Evolutionary conservation across 2,329 filamentous ascomycete genomes (phyloP).

Genomic region (Byssoonygena ceratinophila): DNA sequence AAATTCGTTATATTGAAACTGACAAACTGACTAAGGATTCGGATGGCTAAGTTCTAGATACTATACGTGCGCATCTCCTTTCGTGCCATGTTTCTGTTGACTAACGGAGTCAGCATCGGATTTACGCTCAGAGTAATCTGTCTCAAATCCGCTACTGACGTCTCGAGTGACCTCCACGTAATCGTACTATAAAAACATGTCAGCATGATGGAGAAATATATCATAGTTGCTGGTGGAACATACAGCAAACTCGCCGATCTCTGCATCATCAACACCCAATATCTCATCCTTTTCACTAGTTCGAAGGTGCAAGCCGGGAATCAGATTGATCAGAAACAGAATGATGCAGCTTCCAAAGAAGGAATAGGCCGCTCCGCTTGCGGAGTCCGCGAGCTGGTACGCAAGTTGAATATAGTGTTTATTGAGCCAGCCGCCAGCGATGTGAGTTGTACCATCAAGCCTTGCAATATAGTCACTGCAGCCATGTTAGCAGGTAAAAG

Average conservation of each 20-base stretch:
- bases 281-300: slow-evolving; percentile 68
- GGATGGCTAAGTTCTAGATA: too few species aligned
- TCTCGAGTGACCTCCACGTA: slow-evolving; percentile 76
- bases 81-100: neutral
- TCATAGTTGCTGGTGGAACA: slow-evolving; percentile 23
- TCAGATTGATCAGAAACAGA: slow-evolving; percentile 66
- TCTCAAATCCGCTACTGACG: slow-evolving; percentile 42
- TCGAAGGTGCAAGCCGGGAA: slow-evolving; percentile 65
- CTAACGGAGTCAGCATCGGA: neutral
- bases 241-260: slow-evolving; percentile 84
- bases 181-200: slow-evolving; percentile 51
- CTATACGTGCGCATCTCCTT: neutral
- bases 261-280: slow-evolving; percentile 74
- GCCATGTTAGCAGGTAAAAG: neutral
- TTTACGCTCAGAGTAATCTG: slow-evolving; percentile 4
- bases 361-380: slow-evolving; percentile 65
- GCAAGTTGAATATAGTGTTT: slow-evolving; percentile 72
- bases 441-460: slow-evolving; percentile 59
- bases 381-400: slow-evolving; percentile 73
- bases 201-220: neutral
- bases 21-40: too few species aligned
- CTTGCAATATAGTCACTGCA: slow-evolving; percentile 64
- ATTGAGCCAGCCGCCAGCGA: slow-evolving; percentile 72
- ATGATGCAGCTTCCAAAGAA: slow-evolving; percentile 69
- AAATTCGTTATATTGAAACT: too few species aligned